Evolutionary conservation across 495 filamentous ascomycete species (phyloP), one percentile per base, ranked within the genome.

Genomic region (Hypoxylon intermedium): DNA sequence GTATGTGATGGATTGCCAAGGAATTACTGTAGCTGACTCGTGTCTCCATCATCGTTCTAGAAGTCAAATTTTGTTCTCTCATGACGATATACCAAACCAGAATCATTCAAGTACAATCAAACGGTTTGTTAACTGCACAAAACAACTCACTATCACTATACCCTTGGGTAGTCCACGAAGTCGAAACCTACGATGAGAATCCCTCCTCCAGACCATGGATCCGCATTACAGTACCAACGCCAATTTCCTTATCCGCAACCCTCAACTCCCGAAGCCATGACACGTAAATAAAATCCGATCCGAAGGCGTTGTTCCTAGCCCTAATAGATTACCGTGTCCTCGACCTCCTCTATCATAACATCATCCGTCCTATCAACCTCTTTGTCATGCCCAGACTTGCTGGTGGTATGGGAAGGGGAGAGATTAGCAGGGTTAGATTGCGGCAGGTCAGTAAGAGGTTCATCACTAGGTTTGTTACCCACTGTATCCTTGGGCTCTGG

Each of bases 261-360:
- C 28, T n/a, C n/a, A n/a, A n/a, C 16, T n/a, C 19, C 7, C 47
- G 19, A 28, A 26, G n/a, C n/a, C n/a, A n/a, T n/a, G n/a, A n/a
- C n/a, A n/a, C n/a, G n/a, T n/a, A n/a, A n/a, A n/a, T n/a, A n/a
- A n/a, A n/a, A n/a, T n/a, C n/a, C n/a, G n/a, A n/a, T n/a, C n/a
- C n/a, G n/a, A n/a, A n/a, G n/a, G n/a, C n/a, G n/a, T n/a, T n/a
- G n/a, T n/a, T n/a, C n/a, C n/a, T n/a, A n/a, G n/a, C n/a, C 61
- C 83, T 83, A 94, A 75, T 94, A 93, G 56, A 94, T 91, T 50
- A 94, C 90, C 51, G 85, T 90, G 65, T 93, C 90, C 77, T 94
- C 90, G 42, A 89, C 86, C 65, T 87, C 87, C 69, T 92, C 88
- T 43, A 86, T 76, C 68, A 90, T 77, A 43, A 88, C 75, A 67